Conservation (phyloP, 1,139 yeast genomes). For the Scheffersomyces stambukii region DNA sequence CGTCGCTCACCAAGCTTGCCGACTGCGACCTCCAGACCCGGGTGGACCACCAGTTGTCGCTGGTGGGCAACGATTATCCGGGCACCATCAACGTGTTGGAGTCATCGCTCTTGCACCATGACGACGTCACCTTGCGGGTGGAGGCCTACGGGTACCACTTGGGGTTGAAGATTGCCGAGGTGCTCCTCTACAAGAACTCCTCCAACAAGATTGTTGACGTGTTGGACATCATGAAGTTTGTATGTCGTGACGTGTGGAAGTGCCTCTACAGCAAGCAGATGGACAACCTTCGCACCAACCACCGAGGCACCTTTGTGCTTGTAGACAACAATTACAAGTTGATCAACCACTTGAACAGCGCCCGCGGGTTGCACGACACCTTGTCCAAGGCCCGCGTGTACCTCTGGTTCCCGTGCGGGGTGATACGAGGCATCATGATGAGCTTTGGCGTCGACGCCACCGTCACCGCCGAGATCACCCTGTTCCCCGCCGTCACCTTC, state of each 20-base stretch:
- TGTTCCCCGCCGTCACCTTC: constrained; percentile 66
- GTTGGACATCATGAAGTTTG: constrained; percentile 82
- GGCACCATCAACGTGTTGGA: constrained; percentile 43
- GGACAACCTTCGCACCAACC: constrained; percentile 89
- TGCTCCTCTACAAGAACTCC: constrained; percentile 54
- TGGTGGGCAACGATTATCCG: constrained; percentile 25
- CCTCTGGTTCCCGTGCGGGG: constrained; percentile 79
- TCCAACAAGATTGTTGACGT: constrained; percentile 51
- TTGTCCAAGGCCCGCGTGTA: constrained; percentile 48
- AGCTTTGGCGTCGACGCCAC: constrained; percentile 66
- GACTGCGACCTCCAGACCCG: constrained; percentile 12
- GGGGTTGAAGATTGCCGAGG: constrained; percentile 71
- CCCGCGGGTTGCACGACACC: constrained; percentile 45
- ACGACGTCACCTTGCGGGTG: constrained; percentile 57
- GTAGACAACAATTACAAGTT: constrained; percentile 63
- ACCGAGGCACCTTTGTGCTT: constrained; percentile 78
- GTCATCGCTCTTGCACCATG: constrained; percentile 31
- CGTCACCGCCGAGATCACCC: constrained; percentile 64
- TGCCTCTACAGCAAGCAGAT: constrained; percentile 77
- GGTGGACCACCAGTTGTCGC: constrained; percentile 21
- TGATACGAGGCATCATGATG: constrained; percentile 73
- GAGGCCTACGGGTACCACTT: constrained; percentile 70
- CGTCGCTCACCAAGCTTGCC: constrained; percentile 6
- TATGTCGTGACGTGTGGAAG: constrained; percentile 91
- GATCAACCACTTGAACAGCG: constrained; percentile 53